phyloP scores from a whole-genome alignment of 2,329 filamentous ascomycete genomes.

The Amylocarpus encephaloides region DNA sequence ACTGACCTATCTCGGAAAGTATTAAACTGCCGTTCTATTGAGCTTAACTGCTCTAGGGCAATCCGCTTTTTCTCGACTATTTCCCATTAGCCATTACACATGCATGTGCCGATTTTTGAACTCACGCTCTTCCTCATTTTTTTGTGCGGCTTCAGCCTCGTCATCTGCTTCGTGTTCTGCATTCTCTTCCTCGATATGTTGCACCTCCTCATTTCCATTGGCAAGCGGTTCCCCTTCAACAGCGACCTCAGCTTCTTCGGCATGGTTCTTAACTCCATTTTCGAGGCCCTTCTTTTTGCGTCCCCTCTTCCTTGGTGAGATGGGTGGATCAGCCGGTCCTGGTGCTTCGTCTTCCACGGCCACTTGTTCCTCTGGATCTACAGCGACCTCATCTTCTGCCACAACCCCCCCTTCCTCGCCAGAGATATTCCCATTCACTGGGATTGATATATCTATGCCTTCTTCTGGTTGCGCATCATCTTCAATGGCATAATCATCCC shows the following conservation, averaged over 20 bases:
- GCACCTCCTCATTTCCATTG: conserved; percentile 29
- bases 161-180: conserved; percentile 52
- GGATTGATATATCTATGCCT: conserved; percentile 35
- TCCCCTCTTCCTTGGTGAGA: conserved; percentile 31
- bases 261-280: conserved; percentile 22
- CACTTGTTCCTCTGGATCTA: conserved; percentile 36
- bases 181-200: conserved; percentile 44
- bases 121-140: conserved; percentile 61
- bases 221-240: conserved; percentile 16
- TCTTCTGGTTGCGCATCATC: conserved; percentile 39
- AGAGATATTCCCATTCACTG: conserved; percentile 30
- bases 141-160: conserved; percentile 51
- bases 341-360: conserved; percentile 36
- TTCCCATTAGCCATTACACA: conserved; percentile 28
- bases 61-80: conserved; percentile 71
- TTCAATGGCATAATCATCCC: conserved; percentile 40
- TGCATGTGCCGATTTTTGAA: conserved; percentile 10
- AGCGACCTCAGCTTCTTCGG: conserved; percentile 18
- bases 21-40: conserved; percentile 83
- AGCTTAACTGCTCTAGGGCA: conserved; percentile 71
- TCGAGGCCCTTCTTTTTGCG: conserved; percentile 29
- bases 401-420: conserved; percentile 33
- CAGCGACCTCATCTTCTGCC: conserved; percentile 41
- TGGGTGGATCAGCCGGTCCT: conserved; percentile 21
- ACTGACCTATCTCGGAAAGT: conserved; percentile 71